Base-by-base conservation (phyloP, 225 moss, liverwort and hornwort species). In the Pseudisothecium myosuroides region DNA sequence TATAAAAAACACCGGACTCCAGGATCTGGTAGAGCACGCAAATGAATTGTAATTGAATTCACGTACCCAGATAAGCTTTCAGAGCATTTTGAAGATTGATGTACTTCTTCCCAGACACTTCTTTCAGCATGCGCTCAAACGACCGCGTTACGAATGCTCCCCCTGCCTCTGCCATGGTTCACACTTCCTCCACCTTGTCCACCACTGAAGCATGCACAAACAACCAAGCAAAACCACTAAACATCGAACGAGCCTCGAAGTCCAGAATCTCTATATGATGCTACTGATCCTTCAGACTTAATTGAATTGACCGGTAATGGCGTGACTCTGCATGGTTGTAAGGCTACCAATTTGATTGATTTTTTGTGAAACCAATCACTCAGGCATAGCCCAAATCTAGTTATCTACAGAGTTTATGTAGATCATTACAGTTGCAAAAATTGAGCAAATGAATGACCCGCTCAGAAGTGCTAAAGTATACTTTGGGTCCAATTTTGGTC, bases 111-210 rank as follows among this genome's bases (percentile, higher is more conserved):
- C 95, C 94, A 69, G 97, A 90, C 45, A 97, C 96, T 87, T 98
- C 98, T 90, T 96, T 96, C 85, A 96, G 92, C 95, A 98, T 97
- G 89, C 97, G 95, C 93, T 98, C 96, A 71, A 98, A 98, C 56
- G 96, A 96, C 73, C 98, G 95, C 87, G 97, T 98, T 80, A 98
- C 96, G 63, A 98, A 98, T 17, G 88, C 95, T 74, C 98, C 96
- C 68, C 97, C 98, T 36, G 98, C 98, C 88, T 98, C 98, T 86
- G 97, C 98, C 98, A 98, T 98, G 67, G 71, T 65, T 85, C 81
- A 86, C 76, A 79, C 83, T 28, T 50, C 76, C 73, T 34, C 64
- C 29, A 78, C 84, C 83, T 73, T 67, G 41, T 66, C 87, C 50
- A 31, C 87, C 61, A 84, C 63, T 66, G 65, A 85, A 66, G 60